phyloP scores from a whole-genome alignment of 306 rosid genomes.

The Corylus avellana region DNA sequence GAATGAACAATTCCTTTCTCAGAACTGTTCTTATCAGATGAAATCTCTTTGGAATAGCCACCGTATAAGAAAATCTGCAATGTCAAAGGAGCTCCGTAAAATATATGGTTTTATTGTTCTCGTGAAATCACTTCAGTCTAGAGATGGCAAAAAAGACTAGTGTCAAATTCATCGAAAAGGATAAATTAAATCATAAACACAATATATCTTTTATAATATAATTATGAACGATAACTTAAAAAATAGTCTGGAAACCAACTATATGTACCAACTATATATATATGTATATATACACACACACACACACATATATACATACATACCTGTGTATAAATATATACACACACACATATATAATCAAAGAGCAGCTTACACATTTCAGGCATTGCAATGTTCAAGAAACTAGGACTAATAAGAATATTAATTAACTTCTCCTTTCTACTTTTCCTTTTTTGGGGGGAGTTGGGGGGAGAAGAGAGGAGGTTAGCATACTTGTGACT shows the following conservation, averaged over 20 bases:
- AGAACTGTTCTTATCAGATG: conserved; percentile 67
- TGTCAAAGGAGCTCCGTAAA: conserved; percentile 25
- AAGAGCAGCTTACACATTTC: not conserved
- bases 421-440: not conserved
- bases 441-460: not conserved
- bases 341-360: not conserved
- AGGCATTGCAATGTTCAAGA: not conserved
- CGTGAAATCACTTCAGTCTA: not conserved
- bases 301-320: not conserved
- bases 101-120: not conserved
- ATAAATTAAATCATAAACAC: not conserved
- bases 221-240: not conserved
- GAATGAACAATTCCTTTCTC: conserved; percentile 94
- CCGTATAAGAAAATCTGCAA: conserved; percentile 91
- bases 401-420: not conserved
- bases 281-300: too few relatives aligned
- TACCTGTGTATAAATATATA: too few relatives aligned
- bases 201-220: not conserved
- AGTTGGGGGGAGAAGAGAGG: not conserved
- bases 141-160: not conserved
- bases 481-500: too few relatives aligned
- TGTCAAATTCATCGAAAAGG: not conserved
- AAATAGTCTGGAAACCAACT: not conserved
- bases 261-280: too few relatives aligned
- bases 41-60: conserved; percentile 95